Evolutionary conservation across 164 flowering plant genomes (phyloP), one percentile per base, ranked within the genome.

Genomic region (Annona squamosa): DNA sequence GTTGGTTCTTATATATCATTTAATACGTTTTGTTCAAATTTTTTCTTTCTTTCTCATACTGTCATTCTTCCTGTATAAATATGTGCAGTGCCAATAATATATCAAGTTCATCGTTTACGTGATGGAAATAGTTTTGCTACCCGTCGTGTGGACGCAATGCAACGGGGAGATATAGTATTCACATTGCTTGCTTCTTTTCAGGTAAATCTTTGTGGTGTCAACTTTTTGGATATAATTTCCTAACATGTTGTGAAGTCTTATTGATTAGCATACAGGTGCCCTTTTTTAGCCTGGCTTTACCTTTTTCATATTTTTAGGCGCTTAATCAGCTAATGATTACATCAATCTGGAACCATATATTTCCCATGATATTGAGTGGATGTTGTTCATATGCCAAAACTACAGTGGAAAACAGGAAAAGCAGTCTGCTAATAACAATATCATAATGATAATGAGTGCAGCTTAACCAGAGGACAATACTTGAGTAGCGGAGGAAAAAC

Each of bases 111-210:
- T 56, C 97, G 91, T 18, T 63, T 87, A 65, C 93, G 95, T 77
- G 99, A 93, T 85, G 98, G 97, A 16, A 89, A 85, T 59, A 93
- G 88, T 83, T 93, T 96, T 88, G 95, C 97, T 6, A 89, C 92
- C 70, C 87, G 98, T 52, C 84, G 85, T 79, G 99, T 96, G 18
- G 93, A 96, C 70, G 99, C 99, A 69, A 80, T 86, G 67, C 99
- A 96, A 73, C 86, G 84, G 77, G 99, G 97, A 78, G 81, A 82
- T 66, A 56, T 91, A 75, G 84, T 91, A 69, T 96, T 93, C 84
- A 87, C 89, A 6, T 74, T 96, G 83, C 78, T 89, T 64, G 98
- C 97, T 75, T 93, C 99, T 45, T 96, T 96, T 83, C 98, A 96
- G 76, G 98, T 91, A 68, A 45, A 17, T 45, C 48, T 46, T 68